Conservation (phyloP, 78 protist genomes). For the Planoprotostelium fungivorum region DNA sequence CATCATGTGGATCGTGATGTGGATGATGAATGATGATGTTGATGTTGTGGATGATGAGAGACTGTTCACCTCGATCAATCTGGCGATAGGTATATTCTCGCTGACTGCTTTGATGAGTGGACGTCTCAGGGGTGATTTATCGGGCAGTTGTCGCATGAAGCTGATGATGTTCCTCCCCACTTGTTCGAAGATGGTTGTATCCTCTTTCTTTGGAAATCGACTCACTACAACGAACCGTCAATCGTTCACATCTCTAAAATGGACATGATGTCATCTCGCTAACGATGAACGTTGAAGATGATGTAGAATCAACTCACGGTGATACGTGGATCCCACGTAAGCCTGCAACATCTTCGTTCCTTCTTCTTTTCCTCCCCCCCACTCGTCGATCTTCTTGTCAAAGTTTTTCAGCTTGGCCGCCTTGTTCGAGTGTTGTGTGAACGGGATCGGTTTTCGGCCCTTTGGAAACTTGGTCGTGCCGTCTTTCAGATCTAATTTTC, state of each 20-base stretch:
- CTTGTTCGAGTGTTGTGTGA: not conserved
- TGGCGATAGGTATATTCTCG: not conserved
- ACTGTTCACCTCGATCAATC: not conserved
- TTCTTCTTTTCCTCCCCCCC: not conserved
- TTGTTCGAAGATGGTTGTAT: not conserved
- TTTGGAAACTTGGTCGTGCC: not conserved
- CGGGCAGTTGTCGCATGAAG: not conserved
- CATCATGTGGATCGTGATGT: too few species aligned
- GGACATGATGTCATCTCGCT: too few species aligned
- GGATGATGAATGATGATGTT: too few species aligned
- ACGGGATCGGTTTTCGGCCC: not conserved
- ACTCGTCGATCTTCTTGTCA: not conserved
- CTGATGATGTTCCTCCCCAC: not conserved
- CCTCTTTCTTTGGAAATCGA: not conserved
- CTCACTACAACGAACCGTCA: too few species aligned
- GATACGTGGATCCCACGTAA: not conserved
- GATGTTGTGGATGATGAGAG: too few species aligned
- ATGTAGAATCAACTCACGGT: too few species aligned
- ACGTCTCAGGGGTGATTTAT: not conserved
- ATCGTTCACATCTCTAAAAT: too few species aligned
- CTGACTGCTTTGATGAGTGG: not conserved
- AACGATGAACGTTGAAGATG: too few species aligned
- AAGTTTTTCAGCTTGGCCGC: not conserved
- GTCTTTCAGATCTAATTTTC: not conserved
- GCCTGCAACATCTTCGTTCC: not conserved